Evolutionary conservation across 1,139 yeast genomes (phyloP), one percentile per base, ranked within the genome.

Genomic region (Kluyveromyces sp.): DNA sequence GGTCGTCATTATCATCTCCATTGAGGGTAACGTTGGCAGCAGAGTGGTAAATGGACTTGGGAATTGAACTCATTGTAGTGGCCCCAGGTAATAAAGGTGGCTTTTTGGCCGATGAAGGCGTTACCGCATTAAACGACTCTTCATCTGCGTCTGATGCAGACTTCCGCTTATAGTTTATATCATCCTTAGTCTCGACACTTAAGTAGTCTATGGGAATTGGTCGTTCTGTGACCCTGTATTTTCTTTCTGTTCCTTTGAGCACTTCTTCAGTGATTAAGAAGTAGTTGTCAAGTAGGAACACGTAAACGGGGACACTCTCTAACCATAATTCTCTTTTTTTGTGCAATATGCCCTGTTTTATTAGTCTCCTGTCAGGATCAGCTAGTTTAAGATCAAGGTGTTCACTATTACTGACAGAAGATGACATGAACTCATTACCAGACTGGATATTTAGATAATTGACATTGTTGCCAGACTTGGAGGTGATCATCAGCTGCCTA

Each of bases 281-380:
- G 54, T 71, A 85, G 55, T 87, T 84, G 57, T 87, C 95, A 44
- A 87, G 66, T 33, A 86, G 64, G 20, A 86, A 77, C 31, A 84
- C 55, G 53, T 78, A 83, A 15, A 58, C 55, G 0, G 70, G 70
- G 49, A 62, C 69, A 42, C 75, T 70, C 45, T 71, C 80, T 45
- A 74, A 70, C 70, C 72, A 80, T 66, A 69, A 65, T 43, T 79
- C 85, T 31, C 88, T 81, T 51, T 80, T 78, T 45, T 85, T 69
- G 4, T 69, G 57, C 19, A 83, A 73, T 39, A 75, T 77, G 1
- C 92, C 94, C 18, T 83, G 68, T 52, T 71, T 70, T 33, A 82
- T 59, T 34, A 86, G 67, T 50, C 67, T 73, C 49, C 95, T 69
- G 43, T 75, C 71, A 9, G 73, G 69, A 16, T 83, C 80, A 2